These are phyloP conservation scores for Aspergillus carbonarius DNA, from an alignment of 2,329 filamentous ascomycete genomes.

Conservation along the genomic window DNA sequence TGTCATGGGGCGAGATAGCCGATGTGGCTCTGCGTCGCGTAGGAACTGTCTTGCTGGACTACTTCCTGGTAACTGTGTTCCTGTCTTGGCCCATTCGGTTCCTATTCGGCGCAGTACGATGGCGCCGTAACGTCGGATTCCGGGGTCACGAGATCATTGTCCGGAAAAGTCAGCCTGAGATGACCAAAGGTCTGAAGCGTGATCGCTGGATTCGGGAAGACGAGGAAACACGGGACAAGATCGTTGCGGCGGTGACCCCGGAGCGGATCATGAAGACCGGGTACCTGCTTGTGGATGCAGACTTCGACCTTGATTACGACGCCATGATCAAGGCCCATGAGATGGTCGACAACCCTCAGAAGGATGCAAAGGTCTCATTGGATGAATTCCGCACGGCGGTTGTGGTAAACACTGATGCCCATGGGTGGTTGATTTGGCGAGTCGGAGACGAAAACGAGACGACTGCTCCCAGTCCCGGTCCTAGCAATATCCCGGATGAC, in stretches of 20 bases:
- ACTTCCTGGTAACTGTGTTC: conserved; percentile 64
- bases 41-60: conserved; percentile 71
- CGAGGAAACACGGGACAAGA: conserved; percentile 53
- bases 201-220: conserved; percentile 50
- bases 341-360: conserved; percentile 56
- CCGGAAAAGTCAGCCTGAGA: conserved; percentile 66
- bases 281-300: conserved; percentile 77
- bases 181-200: conserved; percentile 62
- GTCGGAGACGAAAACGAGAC: conserved; percentile 56
- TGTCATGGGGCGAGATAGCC: conserved; percentile 58
- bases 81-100: conserved; percentile 75
- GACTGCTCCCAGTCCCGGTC: neutral
- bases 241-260: conserved; percentile 68
- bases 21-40: conserved; percentile 61
- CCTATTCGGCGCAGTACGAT: conserved; percentile 64
- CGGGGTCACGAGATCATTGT: conserved; percentile 78
- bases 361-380: conserved; percentile 44
- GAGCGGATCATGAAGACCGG: conserved; percentile 76
- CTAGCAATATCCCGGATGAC: conserved; percentile 36
- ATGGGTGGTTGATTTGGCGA: conserved; percentile 66
- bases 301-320: conserved; percentile 86
- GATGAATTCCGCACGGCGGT: conserved; percentile 71
- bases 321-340: conserved; percentile 73
- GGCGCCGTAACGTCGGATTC: conserved; percentile 76
- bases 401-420: conserved; percentile 65